Conservation (phyloP, 345 rosid genomes). For the Hibiscus mutabilis region DNA sequence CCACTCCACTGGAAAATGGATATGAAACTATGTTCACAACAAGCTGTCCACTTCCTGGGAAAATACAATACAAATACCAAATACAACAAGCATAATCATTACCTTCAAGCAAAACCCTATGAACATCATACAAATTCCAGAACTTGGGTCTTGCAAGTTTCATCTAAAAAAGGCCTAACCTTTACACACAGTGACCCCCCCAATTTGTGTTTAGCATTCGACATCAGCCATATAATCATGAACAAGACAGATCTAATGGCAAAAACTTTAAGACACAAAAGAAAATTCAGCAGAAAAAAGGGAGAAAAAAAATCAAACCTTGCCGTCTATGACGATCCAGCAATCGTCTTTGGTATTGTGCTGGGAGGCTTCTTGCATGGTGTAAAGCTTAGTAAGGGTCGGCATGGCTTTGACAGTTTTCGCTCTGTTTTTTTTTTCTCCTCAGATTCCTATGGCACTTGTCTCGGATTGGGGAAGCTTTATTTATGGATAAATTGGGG, state of each 20-base stretch:
- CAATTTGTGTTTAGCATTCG: not conserved
- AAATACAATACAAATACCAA: not conserved
- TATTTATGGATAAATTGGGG: not conserved
- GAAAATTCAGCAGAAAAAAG: not conserved
- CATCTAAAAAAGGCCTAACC: not conserved
- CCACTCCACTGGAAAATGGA: not conserved
- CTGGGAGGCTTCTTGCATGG: constrained; percentile 66
- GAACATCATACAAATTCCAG: not conserved
- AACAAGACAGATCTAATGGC: not conserved
- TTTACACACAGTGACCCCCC: not conserved
- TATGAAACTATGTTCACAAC: not conserved
- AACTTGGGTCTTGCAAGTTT: not conserved
- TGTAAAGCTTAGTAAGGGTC: constrained; percentile 57
- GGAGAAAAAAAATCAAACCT: constrained; percentile 34
- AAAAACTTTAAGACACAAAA: not conserved
- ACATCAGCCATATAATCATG: not conserved
- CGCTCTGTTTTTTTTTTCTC: not conserved
- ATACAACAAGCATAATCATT: not conserved
- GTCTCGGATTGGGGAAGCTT: not conserved
- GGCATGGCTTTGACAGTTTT: constrained; percentile 41
- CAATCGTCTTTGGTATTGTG: constrained; percentile 77
- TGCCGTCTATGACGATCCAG: constrained; percentile 89
- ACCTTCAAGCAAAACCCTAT: not conserved
- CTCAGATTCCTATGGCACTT: not conserved
- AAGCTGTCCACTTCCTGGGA: not conserved